These are phyloP conservation scores for Pseudogymnoascus sp. DNA, from an alignment of 2,329 filamentous ascomycete genomes.

Conservation along the genomic window DNA sequence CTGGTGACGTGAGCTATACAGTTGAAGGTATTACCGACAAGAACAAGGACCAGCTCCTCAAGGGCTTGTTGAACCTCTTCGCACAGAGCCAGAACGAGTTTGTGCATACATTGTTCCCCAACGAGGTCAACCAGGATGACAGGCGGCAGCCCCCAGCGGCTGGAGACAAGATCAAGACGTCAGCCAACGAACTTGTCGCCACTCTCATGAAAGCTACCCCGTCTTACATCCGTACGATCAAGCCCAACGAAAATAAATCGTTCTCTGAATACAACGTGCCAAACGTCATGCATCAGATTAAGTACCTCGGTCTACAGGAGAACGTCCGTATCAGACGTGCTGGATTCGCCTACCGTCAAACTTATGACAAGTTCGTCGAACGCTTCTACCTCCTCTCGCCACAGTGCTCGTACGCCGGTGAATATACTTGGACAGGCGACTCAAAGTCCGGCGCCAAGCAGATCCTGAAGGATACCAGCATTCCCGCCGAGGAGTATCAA, in stretches of 20 bases:
- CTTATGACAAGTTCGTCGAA: conserved; percentile 96
- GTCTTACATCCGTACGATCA: conserved; percentile 97
- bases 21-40: conserved; percentile 98
- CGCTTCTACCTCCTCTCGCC: conserved; percentile 93
- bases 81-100: conserved; percentile 78
- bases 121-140: conserved; percentile 93
- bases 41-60: conserved; percentile 96
- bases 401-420: conserved; percentile 90
- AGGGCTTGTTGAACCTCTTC: conserved; percentile 85
- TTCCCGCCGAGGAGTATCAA: conserved; percentile 91
- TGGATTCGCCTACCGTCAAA: conserved; percentile 93
- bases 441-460: conserved; percentile 81
- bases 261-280: conserved; percentile 83
- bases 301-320: conserved; percentile 97
- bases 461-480: conserved; percentile 93
- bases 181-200: conserved; percentile 88
- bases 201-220: conserved; percentile 96
- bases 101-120: conserved; percentile 80
- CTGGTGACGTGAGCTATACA: conserved; percentile 90
- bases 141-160: conserved; percentile 88
- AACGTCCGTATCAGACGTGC: conserved; percentile 96
- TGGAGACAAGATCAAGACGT: conserved; percentile 90
- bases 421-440: conserved; percentile 92
- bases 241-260: conserved; percentile 98
- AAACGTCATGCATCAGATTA: conserved; percentile 96